Evolutionary conservation across 1,139 yeast genomes (phyloP).

Genomic region (Schizosaccharomyces versatilis): DNA sequence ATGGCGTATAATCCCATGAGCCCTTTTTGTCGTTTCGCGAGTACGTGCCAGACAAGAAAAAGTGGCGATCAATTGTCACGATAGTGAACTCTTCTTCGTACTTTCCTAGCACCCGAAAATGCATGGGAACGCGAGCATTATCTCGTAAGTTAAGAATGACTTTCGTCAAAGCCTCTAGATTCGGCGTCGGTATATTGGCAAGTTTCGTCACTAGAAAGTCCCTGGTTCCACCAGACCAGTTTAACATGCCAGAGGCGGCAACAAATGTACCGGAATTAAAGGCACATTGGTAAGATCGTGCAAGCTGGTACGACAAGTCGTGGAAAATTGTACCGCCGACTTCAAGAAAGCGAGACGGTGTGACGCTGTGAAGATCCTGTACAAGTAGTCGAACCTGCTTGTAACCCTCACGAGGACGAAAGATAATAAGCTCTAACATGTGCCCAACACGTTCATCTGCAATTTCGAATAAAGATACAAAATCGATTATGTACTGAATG

Average conservation of each 20-base stretch:
- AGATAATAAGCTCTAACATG: conserved; percentile 35
- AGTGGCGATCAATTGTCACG: conserved; percentile 59
- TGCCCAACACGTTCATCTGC: conserved; percentile 51
- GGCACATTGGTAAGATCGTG: conserved; percentile 63
- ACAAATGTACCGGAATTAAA: conserved; percentile 65
- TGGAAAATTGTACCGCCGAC: conserved; percentile 78
- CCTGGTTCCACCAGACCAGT: conserved; percentile 27
- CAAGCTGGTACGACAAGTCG: conserved; percentile 68
- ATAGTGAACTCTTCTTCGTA: conserved; percentile 45
- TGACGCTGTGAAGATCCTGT: conserved; percentile 57
- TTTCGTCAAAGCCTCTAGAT: conserved; percentile 51
- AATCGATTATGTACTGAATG: conserved; percentile 41
- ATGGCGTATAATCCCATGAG: conserved; percentile 57
- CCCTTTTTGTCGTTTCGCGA: conserved; percentile 64
- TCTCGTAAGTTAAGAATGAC: conserved; percentile 65
- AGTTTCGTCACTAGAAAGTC: conserved; percentile 64
- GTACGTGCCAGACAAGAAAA: conserved; percentile 53
- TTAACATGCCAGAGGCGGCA: conserved; percentile 60
- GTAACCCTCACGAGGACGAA: conserved; percentile 50
- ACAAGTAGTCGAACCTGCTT: conserved; percentile 29
- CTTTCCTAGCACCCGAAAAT: conserved; percentile 56
- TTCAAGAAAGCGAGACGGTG: conserved; percentile 62
- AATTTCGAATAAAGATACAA: conserved; percentile 65
- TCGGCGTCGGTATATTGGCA: conserved; percentile 54
- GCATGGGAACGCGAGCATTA: conserved; percentile 43